Evolutionary conservation across 2,329 filamentous ascomycete species (phyloP).

Genomic region (Orbilia javanica): DNA sequence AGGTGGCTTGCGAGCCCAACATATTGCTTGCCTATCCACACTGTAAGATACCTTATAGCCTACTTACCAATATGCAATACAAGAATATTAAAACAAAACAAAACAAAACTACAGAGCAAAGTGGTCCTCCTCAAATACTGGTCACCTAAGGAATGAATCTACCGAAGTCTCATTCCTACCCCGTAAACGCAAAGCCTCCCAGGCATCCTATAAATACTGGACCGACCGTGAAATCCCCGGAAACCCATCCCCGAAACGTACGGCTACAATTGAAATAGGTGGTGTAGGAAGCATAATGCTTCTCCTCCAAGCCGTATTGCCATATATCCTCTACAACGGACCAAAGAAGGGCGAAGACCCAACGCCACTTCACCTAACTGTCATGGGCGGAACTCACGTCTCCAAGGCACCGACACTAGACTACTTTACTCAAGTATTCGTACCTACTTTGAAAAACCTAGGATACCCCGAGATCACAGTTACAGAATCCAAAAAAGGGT

Average conservation of each 20-base stretch:
- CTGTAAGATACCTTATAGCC: slow-evolving; percentile 22
- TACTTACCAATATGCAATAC: neutral
- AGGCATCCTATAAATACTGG: slow-evolving; percentile 42
- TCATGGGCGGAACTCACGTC: slow-evolving; percentile 74
- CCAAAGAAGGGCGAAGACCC: slow-evolving; percentile 29
- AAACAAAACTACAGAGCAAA: slow-evolving; percentile 21
- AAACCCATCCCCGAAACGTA: slow-evolving; percentile 40
- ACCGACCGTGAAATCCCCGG: slow-evolving; percentile 64
- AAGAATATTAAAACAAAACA: neutral
- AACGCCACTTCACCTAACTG: slow-evolving; percentile 68
- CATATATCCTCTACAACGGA: slow-evolving; percentile 69
- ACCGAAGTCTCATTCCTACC: slow-evolving; percentile 66
- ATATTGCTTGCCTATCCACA: slow-evolving; percentile 69
- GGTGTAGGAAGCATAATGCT: slow-evolving; percentile 71
- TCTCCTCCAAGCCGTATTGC: slow-evolving; percentile 73
- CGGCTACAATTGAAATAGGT: slow-evolving; percentile 66
- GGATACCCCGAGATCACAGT: slow-evolving; percentile 52
- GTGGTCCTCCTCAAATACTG: slow-evolving; percentile 63
- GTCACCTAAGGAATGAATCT: slow-evolving; percentile 69
- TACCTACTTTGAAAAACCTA: slow-evolving; percentile 69
- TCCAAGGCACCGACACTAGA: slow-evolving; percentile 72
- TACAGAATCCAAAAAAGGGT: slow-evolving; percentile 67
- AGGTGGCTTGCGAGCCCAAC: slow-evolving; percentile 73
- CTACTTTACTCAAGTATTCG: slow-evolving; percentile 74
- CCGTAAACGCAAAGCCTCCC: slow-evolving; percentile 26